These are phyloP conservation scores for Xanthoceras sorbifolium DNA, from an alignment of 345 rosid genomes.

Conservation along the genomic window DNA sequence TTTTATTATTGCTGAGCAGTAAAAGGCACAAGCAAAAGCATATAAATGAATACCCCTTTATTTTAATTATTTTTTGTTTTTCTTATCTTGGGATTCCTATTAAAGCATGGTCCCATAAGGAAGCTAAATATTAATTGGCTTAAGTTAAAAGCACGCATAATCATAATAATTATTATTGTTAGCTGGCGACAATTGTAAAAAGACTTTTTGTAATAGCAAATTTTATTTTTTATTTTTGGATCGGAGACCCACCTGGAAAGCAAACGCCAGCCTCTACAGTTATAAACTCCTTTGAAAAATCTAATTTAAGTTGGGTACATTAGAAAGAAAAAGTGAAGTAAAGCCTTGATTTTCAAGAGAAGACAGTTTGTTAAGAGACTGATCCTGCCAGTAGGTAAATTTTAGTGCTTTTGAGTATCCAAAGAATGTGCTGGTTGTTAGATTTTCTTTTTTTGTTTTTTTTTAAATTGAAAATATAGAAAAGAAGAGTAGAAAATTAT, in stretches of 20 bases:
- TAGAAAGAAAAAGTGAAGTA: conserved; percentile 8
- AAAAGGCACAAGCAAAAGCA: neutral
- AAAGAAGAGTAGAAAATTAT: conserved; percentile 19
- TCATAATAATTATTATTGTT: conserved; percentile 35
- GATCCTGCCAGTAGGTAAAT: conserved; percentile 19
- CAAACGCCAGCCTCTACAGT: conserved; percentile 29
- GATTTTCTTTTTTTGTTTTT: neutral
- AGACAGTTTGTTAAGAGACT: conserved; percentile 30
- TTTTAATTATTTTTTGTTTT: neutral
- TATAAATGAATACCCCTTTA: neutral
- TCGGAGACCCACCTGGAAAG: conserved; percentile 43
- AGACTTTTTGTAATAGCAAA: neutral
- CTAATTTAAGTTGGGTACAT: conserved; percentile 1
- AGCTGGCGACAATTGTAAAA: conserved; percentile 33
- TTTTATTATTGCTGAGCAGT: neutral
- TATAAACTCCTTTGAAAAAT: conserved; percentile 1
- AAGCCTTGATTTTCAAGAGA: conserved; percentile 41
- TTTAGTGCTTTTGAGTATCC: conserved; percentile 1
- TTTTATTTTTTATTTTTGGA: neutral
- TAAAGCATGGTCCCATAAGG: conserved; percentile 16
- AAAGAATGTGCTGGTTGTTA: conserved; percentile 25
- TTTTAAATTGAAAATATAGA: neutral
- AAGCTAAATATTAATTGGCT: conserved; percentile 15
- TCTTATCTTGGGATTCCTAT: neutral
- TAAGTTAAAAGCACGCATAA: conserved; percentile 29